A percentile compares a stretch with the other conserved stretches of the same genome.
phyloP scores from a whole-genome alignment of 768 basidiomycete species.

The Psilocybe azurescens region DNA sequence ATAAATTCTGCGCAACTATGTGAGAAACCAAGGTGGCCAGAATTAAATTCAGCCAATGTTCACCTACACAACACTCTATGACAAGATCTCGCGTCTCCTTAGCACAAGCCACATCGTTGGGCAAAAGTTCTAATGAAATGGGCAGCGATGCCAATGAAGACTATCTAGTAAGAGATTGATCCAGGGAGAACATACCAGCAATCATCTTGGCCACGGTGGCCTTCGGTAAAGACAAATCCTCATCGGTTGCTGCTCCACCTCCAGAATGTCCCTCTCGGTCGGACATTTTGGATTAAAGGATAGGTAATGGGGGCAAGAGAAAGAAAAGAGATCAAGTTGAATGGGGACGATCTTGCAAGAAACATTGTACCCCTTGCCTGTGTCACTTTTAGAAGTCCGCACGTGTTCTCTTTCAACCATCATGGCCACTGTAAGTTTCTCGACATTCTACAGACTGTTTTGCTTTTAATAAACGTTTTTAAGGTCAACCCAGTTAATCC shows the following conservation, averaged over 20 bases:
- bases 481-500: conserved; percentile 95
- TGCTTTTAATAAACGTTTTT: conserved; percentile 19
- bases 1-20: conserved; percentile 84
- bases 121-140: conserved; percentile 77
- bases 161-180: conserved; percentile 1
- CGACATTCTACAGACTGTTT: conserved; percentile 3
- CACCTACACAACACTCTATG: conserved; percentile 99
- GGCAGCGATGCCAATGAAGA: conserved; percentile 12
- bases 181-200: conserved; percentile 56
- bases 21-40: conserved; percentile 13
- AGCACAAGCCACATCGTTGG: conserved; percentile 84
- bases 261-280: conserved; percentile 84
- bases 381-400: conserved; percentile 40
- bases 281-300: conserved; percentile 63
- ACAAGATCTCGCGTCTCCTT: conserved; percentile 98
- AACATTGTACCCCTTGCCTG: not conserved
- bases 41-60: conserved; percentile 42
- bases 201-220: conserved; percentile 99
- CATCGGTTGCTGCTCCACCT: conserved; percentile 70
- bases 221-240: conserved; percentile 94
- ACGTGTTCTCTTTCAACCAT: conserved; percentile 50
- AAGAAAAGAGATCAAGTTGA: conserved; percentile 5
- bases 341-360: not conserved
- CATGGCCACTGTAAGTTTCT: conserved; percentile 67
- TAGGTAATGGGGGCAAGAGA: not conserved